A percentile compares a stretch with the other conserved stretches of the same genome.
These are phyloP conservation scores for Venturia asperata DNA, from an alignment of 2,329 filamentous ascomycete genomes.

Conservation along the genomic window DNA sequence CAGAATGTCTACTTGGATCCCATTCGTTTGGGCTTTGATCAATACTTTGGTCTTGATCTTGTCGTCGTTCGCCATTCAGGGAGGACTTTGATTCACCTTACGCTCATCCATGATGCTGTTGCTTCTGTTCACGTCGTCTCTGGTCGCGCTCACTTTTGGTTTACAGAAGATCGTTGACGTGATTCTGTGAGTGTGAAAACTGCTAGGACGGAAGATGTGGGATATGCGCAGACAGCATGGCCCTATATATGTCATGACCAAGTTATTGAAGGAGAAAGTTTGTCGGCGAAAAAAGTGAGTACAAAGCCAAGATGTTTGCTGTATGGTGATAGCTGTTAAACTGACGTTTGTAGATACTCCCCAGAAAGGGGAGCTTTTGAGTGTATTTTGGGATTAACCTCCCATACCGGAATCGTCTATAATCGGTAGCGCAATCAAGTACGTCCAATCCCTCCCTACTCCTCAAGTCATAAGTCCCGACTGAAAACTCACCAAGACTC, in stretches of 20 bases:
- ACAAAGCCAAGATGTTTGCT: not conserved
- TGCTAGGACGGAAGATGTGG: not conserved
- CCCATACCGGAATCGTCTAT: not conserved
- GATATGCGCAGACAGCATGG: not conserved
- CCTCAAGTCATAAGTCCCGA: not conserved
- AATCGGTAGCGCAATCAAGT: not conserved
- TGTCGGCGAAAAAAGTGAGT: not conserved
- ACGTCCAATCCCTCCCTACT: not conserved
- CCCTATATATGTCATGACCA: not conserved
- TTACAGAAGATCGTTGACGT: not conserved
- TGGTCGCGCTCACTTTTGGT: not conserved
- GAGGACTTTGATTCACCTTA: constrained; percentile 42
- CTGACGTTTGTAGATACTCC: not conserved
- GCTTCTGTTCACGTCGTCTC: not conserved
- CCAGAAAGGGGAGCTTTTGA: not conserved
- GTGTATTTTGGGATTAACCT: not conserved
- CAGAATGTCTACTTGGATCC: constrained; percentile 90
- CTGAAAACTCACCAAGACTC: not conserved
- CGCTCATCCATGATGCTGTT: not conserved
- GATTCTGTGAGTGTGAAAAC: not conserved
- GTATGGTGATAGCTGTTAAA: not conserved
- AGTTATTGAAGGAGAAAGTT: not conserved
- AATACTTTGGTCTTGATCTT: constrained; percentile 76
- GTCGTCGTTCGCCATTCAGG: constrained; percentile 88
- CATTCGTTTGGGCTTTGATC: constrained; percentile 78